A percentile compares a stretch with the other conserved stretches of the same genome.
These are phyloP conservation scores for Bacterosira constricta DNA, from an alignment of 108 stramenopile species.

Conservation along the genomic window DNA sequence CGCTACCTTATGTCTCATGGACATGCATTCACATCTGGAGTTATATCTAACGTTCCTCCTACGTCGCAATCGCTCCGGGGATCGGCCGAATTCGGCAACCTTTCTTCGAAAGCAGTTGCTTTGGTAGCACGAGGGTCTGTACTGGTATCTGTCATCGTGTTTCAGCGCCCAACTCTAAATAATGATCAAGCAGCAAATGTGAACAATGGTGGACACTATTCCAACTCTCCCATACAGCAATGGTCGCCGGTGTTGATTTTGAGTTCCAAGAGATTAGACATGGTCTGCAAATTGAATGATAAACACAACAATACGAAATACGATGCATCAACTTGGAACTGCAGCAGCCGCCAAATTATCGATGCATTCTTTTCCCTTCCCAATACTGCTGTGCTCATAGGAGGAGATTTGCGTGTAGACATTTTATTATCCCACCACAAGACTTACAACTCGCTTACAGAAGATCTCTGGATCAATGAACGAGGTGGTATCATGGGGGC, in stretches of 20 bases:
- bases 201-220: background rate
- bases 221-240: background rate
- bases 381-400: conserved; percentile 56
- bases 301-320: background rate
- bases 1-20: conserved; percentile 55
- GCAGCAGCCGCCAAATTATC: conserved; percentile 49
- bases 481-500: conserved; percentile 2
- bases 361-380: conserved; percentile 71
- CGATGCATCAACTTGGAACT: conserved; percentile 51
- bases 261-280: conserved; percentile 44
- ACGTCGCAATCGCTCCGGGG: conserved; percentile 59
- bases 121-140: conserved; percentile 59
- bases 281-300: conserved; percentile 51
- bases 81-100: conserved; percentile 35
- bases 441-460: conserved; percentile 12
- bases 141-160: conserved; percentile 48
- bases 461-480: conserved; percentile 30
- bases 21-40: conserved; percentile 63
- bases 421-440: conserved; percentile 43
- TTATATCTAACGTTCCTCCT: conserved; percentile 57
- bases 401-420: conserved; percentile 57
- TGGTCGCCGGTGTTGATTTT: conserved; percentile 63
- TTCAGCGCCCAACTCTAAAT: conserved; percentile 39
- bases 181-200: background rate
- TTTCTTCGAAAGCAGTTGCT: conserved; percentile 57